Percentiles rank a stretch among this genome's conserved stretches.
Conservation (phyloP, 805 yeast species). For the Saccharomycopsis lassenensis region DNA sequence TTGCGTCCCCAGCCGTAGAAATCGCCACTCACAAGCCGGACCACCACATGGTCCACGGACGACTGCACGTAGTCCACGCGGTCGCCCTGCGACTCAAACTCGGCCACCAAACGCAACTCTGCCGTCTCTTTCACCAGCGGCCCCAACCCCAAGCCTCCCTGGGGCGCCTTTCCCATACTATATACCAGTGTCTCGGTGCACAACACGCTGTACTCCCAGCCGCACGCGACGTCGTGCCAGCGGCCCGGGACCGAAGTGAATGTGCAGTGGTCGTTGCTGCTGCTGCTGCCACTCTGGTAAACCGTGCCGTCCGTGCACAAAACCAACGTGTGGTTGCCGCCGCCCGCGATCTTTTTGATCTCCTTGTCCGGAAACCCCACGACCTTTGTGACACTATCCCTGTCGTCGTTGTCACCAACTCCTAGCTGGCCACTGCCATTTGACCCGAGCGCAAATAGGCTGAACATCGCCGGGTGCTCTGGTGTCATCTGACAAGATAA, state of each 20-base stretch:
- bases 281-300: no score
- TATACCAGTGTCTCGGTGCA: conserved; percentile 30
- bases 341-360: conserved; percentile 43
- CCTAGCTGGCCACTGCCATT: conserved; percentile 78
- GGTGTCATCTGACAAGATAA: no score
- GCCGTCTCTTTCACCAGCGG: conserved; percentile 5
- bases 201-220: conserved; percentile 70
- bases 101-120: conserved; percentile 15
- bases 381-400: no score
- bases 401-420: conserved; percentile 41
- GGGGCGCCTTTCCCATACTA: no score
- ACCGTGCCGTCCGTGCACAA: conserved; percentile 42
- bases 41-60: conserved; percentile 37
- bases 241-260: conserved; percentile 1
- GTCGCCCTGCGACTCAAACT: conserved; percentile 1
- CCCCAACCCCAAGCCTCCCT: conserved; percentile 67
- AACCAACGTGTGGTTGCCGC: conserved; percentile 79
- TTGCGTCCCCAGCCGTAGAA: conserved; percentile 62
- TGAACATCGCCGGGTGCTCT: no score
- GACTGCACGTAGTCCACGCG: conserved; percentile 22
- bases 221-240: conserved; percentile 49
- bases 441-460: conserved; percentile 61
- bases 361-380: background rate
- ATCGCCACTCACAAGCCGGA: conserved; percentile 30
- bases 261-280: no score